Evolutionary conservation across 352 stramenopile genomes (phyloP), one percentile per base, ranked within the genome.

Genomic region (Phytophthora pini): DNA sequence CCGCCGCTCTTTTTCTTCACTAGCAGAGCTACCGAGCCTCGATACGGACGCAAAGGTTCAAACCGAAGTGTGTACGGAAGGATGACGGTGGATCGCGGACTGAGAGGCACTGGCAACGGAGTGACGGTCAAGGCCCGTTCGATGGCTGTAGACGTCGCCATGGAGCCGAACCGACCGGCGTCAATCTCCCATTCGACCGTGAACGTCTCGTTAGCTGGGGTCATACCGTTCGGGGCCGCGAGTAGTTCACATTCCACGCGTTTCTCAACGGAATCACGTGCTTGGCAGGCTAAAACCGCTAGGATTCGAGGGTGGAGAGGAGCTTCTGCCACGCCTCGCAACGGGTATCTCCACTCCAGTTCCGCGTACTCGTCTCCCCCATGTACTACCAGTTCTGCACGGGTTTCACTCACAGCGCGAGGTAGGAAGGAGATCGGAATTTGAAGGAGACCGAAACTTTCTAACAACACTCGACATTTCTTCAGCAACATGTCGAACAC

Each of bases 351-450:
- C 87, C 87, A 95, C 44, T 92, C 82, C 2, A 95, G 74, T 40
- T 93, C 86, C 1, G 68, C 54, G 32, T 90, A 92, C 8, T 86
- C 74, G 7, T 88, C 80, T n/a, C 74, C 70, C 8, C 87, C 85
- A 24, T 76, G 75, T 11, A 95, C 80, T 0, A 92, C 71, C 1
- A 95, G 81, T 49, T 92, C 76, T 1, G 82, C 83, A n/a, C 74
- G 79, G 3, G 76, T 78, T 57, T 92, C 84, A 22, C 79, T 88
- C 11, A 94, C 87, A 39, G 60, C 80, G 36, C 80, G 74, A 22
- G 95, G 95, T 3, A 89, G 52, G 62, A 98, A 98, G 5, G 79
- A 93, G 36, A 98, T 94, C 1, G 95, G 93, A 1, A 98, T 80
- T 59, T 98, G 93, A 10, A 98, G 53, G 2, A 83, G 72, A 0